These are phyloP conservation scores for Harringtonia lauricola DNA, from an alignment of 2,329 filamentous ascomycete genomes.

Conservation along the genomic window DNA sequence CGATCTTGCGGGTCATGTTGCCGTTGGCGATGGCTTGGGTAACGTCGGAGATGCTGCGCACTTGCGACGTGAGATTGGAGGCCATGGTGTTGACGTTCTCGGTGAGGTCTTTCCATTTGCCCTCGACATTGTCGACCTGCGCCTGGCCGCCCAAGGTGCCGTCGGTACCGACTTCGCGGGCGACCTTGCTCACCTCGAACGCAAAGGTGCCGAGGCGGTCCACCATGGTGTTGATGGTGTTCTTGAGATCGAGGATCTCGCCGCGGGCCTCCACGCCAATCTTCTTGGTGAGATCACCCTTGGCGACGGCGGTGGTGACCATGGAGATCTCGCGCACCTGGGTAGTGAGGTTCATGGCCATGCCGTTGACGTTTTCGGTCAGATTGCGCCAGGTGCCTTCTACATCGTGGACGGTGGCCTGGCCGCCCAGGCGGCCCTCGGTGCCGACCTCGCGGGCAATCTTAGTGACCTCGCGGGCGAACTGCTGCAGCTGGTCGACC, in stretches of 20 bases:
- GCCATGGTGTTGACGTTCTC: constrained; percentile 77
- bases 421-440: constrained; percentile 84
- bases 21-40: constrained; percentile 92
- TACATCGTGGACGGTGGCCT: constrained; percentile 91
- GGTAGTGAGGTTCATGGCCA: constrained; percentile 96
- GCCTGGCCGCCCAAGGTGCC: constrained; percentile 90
- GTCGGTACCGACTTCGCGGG: constrained; percentile 91
- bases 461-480: constrained; percentile 93
- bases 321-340: constrained; percentile 97
- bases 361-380: constrained; percentile 92
- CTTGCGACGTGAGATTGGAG: constrained; percentile 59
- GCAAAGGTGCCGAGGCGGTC: constrained; percentile 93
- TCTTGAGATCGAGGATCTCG: constrained; percentile 90
- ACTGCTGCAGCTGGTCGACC: constrained; percentile 95
- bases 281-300: constrained; percentile 89
- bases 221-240: constrained; percentile 98
- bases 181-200: constrained; percentile 91
- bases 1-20: constrained; percentile 91
- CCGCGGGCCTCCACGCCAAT: constrained; percentile 89
- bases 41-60: constrained; percentile 85
- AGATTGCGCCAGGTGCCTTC: constrained; percentile 96
- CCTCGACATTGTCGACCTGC: constrained; percentile 86
- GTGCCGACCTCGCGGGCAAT: constrained; percentile 95
- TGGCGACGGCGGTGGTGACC: constrained; percentile 90
- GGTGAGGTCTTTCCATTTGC: constrained; percentile 96